Base-by-base conservation (phyloP, 768 basidiomycete species). In the Psilocybe subaeruginosa region DNA sequence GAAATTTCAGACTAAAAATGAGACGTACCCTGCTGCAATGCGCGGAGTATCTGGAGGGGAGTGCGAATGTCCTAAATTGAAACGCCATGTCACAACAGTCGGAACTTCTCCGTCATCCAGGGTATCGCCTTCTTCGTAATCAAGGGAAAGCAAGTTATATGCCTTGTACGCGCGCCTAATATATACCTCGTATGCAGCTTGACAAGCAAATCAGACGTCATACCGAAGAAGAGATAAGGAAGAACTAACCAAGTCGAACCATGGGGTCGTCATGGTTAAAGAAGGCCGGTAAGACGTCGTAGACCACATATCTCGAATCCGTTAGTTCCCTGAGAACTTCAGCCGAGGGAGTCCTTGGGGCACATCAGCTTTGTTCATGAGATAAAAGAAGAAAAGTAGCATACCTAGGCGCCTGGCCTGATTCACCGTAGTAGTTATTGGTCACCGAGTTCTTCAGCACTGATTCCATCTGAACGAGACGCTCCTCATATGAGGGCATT, bases 401-500 rank as follows among this genome's bases (percentile, higher is more conserved):
- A 39, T 72, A 87, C 90, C 87, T 86, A 60, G 86, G 80, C 17
- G 81, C 80, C 39, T 79, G 71, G 3, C 85, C 90, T 47, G 85
- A 83, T 75, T 97, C 95, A 62, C 97, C 97, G 69, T 99, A 99
- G 69, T 88, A 90, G 66, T 88, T 91, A 59, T 88, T 90, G 16
- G 88, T 87, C 54, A 97, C 92, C 0, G 97, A 92, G 29, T 89
- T 84, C 76, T 91, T 94, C 51, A 99, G 83, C 56, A 99, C 90
- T 29, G 88, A 82, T 78, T 97, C 96, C 92, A 99, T 97, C 74
- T 99, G 97, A 29, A 86, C 79, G 45, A 89, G 80, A 60, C 97
- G 91, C 74, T 99, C 97, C 70, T 98, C 95, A 71, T 93, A 97
- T 12, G 95, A 97, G 4, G 97, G 97, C 86, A 99, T 91, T 73